A percentile compares a stretch with the other conserved stretches of the same genome.
phyloP scores from a whole-genome alignment of 805 yeast species.

The Spathaspora gorwiae region DNA sequence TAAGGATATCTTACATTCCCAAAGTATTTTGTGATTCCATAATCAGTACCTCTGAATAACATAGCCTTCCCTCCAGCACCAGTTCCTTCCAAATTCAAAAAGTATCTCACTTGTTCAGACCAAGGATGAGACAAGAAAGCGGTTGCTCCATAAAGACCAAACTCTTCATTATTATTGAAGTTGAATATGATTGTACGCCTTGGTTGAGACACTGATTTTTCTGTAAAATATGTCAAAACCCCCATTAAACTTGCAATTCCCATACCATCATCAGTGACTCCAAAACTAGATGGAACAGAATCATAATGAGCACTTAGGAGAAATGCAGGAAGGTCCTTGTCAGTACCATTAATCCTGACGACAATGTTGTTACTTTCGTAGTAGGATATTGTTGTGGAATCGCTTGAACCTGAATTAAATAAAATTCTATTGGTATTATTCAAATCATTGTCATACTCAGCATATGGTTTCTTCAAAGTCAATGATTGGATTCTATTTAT shows the following conservation, averaged over 20 bases:
- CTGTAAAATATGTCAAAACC: slow-evolving; percentile 46
- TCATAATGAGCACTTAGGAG: slow-evolving; percentile 84
- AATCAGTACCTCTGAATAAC: slow-evolving; percentile 78
- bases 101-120: slow-evolving; percentile 55
- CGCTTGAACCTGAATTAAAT: slow-evolving; percentile 46
- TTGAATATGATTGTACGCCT: slow-evolving; percentile 71
- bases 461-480: slow-evolving; percentile 22
- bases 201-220: slow-evolving; percentile 44
- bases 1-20: slow-evolving; percentile 60
- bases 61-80: slow-evolving; percentile 88
- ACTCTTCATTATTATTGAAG: slow-evolving; percentile 87
- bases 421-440: slow-evolving; percentile 44
- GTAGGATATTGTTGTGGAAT: slow-evolving; percentile 51
- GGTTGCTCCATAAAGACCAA: slow-evolving; percentile 78
- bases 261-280: slow-evolving; percentile 90
- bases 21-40: slow-evolving; percentile 58
- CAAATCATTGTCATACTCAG: slow-evolving; percentile 38
- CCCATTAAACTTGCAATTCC: slow-evolving; percentile 82
- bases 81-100: slow-evolving; percentile 85
- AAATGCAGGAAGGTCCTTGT: slow-evolving; percentile 57
- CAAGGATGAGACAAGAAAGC: slow-evolving; percentile 71
- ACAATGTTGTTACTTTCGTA: slow-evolving; percentile 80
- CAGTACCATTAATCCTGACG: slow-evolving; percentile 66
- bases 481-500: slow-evolving; percentile 36
- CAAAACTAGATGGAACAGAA: slow-evolving; percentile 80